Base-by-base conservation (phyloP, 106 monocot species). In the Acorus calamus region DNA sequence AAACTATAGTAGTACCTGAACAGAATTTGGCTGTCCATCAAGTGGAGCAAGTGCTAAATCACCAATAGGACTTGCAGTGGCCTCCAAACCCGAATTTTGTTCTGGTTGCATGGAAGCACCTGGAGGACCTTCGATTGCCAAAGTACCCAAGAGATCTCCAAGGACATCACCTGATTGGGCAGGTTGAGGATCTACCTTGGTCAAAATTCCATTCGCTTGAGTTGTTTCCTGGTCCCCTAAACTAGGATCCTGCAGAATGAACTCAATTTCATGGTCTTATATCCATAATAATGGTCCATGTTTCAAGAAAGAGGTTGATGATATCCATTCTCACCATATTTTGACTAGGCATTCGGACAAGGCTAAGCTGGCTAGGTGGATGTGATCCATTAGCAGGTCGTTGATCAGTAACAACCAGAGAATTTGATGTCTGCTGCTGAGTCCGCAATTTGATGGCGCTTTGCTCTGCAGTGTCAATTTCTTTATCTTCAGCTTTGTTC, bases 401-500 rank as follows among this genome's bases (percentile, higher is more conserved):
- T 63, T 88, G 83, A 57, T 91, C 84, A 64, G 91, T 72, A 52
- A 91, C 83, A 72, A 92, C 96, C 66, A 98, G 52, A 42, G 88
- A 91, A 88, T 76, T 98, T 63, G 96, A 98, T 46, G 70, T 73
- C 76, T 87, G 96, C 51, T 98, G 96, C 59, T 98, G 96, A 68
- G 80, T 78, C 53, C 96, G 77, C 60, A 98, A 68, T 70, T 83
- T 98, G 54, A 92, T 78, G 42, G 96, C 96, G 81, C 96, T 98
- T 81, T 98, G 96, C 60, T 91, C 96, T 50, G 96, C 96, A 7
- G 96, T 91, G 64, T 98, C 96, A 47, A 84, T 79, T 77, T 91
- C 96, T 45, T 83, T 81, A 68, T 91, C 96, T 74, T 85, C 91
- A 43, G 96, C 96, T 61, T 85, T 98, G 49, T 77, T 98, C 59